Base-by-base conservation (phyloP, 345 rosid genomes). In the Eucalyptus decipiens region DNA sequence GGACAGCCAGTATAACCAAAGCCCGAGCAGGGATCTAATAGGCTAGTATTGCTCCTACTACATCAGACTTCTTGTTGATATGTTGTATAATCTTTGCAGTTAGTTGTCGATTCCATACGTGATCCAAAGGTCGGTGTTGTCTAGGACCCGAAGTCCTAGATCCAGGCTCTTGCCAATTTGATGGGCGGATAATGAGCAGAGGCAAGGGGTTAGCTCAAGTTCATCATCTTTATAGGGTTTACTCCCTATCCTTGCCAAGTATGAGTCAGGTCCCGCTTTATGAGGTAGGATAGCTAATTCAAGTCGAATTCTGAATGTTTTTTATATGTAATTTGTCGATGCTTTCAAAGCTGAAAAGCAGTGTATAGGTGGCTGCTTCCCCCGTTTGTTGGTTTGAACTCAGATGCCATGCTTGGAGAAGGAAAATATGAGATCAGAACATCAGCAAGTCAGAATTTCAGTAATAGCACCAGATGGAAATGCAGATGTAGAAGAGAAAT, bases 111-210 rank as follows among this genome's bases (percentile, higher is more conserved):
- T 88, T 93, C 93, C 58, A 51, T 92, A 37, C 67, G 47, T 47
- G 96, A 96, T 90, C 93, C 95, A 11, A 95, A 95, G 91, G 96
- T 92, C 32, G 97, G 98, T 21, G 37, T 93, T 81, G 90, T 95
- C 89, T 97, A 96, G 88, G 91, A 95, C 81, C 95, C 98, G 2
- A 91, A 91, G 87, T 94, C 98, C 2, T 92, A 96, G 88, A 96
- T 95, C 69, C 89, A 91, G 83, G 93, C 97, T 67, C 93, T 97
- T 37, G 96, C 94, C 8, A 40, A 91, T 90, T 87, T 95, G 92
- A 81, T 96, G 9, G 90, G 92, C 49, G 4, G 13, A 47, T 47
- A 47, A 91, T 88, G 90, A 54, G 28, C 89, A 86, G 48, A 17
- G 40, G 80, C 40, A 32, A 65, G 80, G 80, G 80, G 40, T 67